Evolutionary conservation across 2,329 filamentous ascomycete species (phyloP), one percentile per base, ranked within the genome.

Genomic region (Trichoderma aggressivum): DNA sequence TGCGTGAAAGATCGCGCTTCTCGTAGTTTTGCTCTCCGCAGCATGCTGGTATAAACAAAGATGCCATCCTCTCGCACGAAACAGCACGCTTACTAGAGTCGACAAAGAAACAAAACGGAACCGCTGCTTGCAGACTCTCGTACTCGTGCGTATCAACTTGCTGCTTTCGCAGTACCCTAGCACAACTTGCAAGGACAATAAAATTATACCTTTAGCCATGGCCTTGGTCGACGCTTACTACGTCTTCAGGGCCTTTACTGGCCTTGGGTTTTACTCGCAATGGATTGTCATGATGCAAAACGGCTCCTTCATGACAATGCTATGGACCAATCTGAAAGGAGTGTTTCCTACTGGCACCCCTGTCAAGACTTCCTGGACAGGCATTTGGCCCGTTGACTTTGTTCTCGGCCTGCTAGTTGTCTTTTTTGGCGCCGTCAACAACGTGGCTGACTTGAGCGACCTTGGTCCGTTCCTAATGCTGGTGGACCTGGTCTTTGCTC

Each of bases 321-420:
- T 69, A 12, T 50, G n/a, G 55, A 60, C 55, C 11, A 43, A 50
- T 18, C 39, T 30, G 56, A 21, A 39, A 30, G 66, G 66, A 26
- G 16, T 50, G 8, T 69, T 69, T 28, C 66, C 66, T 6, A 60
- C 55, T 7, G 66, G 66, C 14, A 60, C 55, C 36, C 66, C 36
- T 43, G 30, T 69, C 34, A 69, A 69, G 55, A 60, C 66, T n/a
- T 56, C 66, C 16, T 69, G 58, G 53, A 69, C 66, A 18, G 66
- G 50, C 11, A 47, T 69, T 24, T 69, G 66, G 66, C 66, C 50
- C 14, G 32, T 69, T 18, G 66, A 69, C 66, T 69, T 30, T 21
- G 66, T 50, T 28, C 61, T 64, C 21, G 32, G 36, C 30, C 30
- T 71, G n/a, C 61, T 67, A 14, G 50, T 66, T n/a, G 61, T 59